Conservation (phyloP, 2,329 filamentous ascomycete genomes). For the Metarhizium brunneum region DNA sequence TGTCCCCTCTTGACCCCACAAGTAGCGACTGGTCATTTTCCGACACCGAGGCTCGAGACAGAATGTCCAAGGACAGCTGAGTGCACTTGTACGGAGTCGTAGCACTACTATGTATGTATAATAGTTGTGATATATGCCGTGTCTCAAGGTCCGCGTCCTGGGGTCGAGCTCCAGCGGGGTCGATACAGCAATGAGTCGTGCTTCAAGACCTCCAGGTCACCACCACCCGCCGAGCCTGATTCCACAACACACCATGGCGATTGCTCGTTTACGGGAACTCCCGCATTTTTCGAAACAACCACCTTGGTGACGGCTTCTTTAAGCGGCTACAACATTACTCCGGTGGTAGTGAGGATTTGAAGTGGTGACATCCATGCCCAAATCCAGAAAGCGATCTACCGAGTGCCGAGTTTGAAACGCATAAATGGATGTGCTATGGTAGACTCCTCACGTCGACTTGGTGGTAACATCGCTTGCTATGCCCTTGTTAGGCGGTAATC, state of each 20-base stretch:
- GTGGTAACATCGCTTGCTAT: not conserved
- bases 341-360: too few relatives aligned
- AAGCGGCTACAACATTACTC: too few relatives aligned
- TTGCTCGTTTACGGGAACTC: not conserved
- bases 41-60: not conserved
- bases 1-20: not conserved
- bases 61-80: not conserved
- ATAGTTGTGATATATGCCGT: not conserved
- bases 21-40: not conserved
- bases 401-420: too few relatives aligned
- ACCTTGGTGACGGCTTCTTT: too few relatives aligned
- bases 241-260: not conserved
- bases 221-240: not conserved
- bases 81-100: not conserved
- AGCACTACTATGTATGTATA: not conserved
- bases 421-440: too few relatives aligned
- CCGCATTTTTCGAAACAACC: too few relatives aligned
- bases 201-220: not conserved
- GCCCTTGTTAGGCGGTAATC: not conserved
- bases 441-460: not conserved
- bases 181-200: not conserved
- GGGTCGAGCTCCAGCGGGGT: not conserved
- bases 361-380: too few relatives aligned
- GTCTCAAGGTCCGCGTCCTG: not conserved
- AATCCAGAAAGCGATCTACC: too few relatives aligned